Conservation (phyloP, 805 yeast species). For the Myxozyma melibiosi region DNA sequence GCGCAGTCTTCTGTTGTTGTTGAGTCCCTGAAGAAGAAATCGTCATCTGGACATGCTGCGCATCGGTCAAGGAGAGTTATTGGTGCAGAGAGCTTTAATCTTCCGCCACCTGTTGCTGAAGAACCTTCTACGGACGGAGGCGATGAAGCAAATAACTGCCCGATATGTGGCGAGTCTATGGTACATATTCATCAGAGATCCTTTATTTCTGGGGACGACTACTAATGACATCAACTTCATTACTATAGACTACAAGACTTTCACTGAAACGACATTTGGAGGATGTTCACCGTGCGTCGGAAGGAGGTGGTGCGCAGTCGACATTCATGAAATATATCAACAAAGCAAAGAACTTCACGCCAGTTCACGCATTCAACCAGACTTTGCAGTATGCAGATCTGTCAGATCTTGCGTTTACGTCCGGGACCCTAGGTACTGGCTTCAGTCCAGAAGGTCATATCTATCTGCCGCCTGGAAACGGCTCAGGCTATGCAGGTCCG, state of each 20-base stretch:
- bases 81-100: constrained; percentile 23
- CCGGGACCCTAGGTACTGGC: constrained; percentile 16
- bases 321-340: constrained; percentile 50
- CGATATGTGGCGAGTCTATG: constrained; percentile 69
- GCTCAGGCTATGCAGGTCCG: constrained; percentile 19
- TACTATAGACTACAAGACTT: constrained; percentile 17
- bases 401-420: constrained; percentile 45
- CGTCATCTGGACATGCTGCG: constrained; percentile 8
- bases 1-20: constrained; percentile 14
- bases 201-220: not conserved
- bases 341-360: constrained; percentile 45
- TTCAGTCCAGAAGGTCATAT: constrained; percentile 4
- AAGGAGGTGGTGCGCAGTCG: constrained; percentile 43
- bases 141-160: constrained; percentile 50
- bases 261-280: constrained; percentile 74
- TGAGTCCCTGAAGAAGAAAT: constrained; percentile 25
- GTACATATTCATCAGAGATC: constrained; percentile 32
- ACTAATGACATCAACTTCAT: not conserved
- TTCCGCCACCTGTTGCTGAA: constrained; percentile 15
- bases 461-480: constrained; percentile 1
- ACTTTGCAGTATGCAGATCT: constrained; percentile 53
- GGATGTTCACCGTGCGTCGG: constrained; percentile 55
- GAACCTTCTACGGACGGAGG: not conserved
- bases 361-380: constrained; percentile 41
- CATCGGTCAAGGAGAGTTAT: constrained; percentile 23